Evolutionary conservation across 2,329 filamentous ascomycete species (phyloP).

Genomic region (Stagonosporopsis cucurbitacearum): DNA sequence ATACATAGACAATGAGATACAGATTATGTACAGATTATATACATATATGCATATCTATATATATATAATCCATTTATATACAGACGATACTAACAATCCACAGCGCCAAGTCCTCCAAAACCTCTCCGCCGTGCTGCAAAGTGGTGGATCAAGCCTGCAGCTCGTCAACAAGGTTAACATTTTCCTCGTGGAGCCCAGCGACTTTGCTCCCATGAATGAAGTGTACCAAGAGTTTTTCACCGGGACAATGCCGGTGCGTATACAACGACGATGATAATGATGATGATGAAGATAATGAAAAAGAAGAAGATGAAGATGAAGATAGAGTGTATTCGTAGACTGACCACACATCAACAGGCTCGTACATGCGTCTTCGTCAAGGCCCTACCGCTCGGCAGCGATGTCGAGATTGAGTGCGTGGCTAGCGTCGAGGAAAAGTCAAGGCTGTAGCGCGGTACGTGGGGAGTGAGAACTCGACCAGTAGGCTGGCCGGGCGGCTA

Average conservation of each 20-base stretch:
- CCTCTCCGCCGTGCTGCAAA: constrained; percentile 59
- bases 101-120: constrained; percentile 13
- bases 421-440: constrained; percentile 2
- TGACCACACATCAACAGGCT: constrained; percentile 3
- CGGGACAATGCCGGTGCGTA: constrained; percentile 14
- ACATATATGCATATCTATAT: too few relatives aligned
- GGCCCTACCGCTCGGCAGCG: constrained; percentile 26
- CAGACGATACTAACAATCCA: too few relatives aligned
- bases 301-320: too few relatives aligned
- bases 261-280: too few relatives aligned
- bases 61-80: too few relatives aligned
- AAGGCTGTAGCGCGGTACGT: background rate
- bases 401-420: constrained; percentile 24
- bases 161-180: constrained; percentile 73
- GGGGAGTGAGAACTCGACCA: too few relatives aligned
- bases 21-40: too few relatives aligned
- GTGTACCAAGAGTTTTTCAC: constrained; percentile 60
- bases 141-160: constrained; percentile 63
- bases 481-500: too few relatives aligned
- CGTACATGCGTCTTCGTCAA: constrained; percentile 27
- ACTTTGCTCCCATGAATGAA: constrained; percentile 67
- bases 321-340: too few relatives aligned
- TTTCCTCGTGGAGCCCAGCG: constrained; percentile 68
- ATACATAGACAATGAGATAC: too few relatives aligned
- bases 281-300: too few relatives aligned